Base-by-base conservation (phyloP, 2,329 filamentous ascomycete species). In the Knufia fluminis region DNA sequence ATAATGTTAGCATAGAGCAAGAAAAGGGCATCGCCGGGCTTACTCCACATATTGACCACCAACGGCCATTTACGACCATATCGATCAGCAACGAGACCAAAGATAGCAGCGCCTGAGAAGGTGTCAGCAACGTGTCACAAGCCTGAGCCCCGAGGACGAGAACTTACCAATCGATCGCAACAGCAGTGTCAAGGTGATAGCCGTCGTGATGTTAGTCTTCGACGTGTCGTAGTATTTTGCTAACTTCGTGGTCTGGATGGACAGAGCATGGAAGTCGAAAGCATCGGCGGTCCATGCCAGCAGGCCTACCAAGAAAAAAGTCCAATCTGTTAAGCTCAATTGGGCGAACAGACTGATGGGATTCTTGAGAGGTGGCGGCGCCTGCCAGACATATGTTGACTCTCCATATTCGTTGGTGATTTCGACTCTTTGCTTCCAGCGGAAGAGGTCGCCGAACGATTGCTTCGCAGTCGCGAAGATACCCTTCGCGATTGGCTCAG, bases 21-120 rank as follows among this genome's bases (percentile, higher is more conserved):
- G n/a, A n/a, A n/a, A n/a, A n/a, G n/a, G n/a, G n/a, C n/a, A n/a
- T n/a, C n/a, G n/a, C n/a, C n/a, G n/a, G n/a, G n/a, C n/a, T n/a
- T n/a, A n/a, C n/a, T n/a, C n/a, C n/a, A 71, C 79, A 90, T 85
- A 71, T 91, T 91, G 59, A 79, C 59, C 7, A 90, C 82, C 82
- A 90, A 86, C 39, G 86, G 85, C 82, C 84, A 87, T 68, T 90
- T 91, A 49, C 86, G 78, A 4, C 87, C 87, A 63, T 80, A 92
- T 56, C 80, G 80, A 66, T 94, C 87, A 56, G 85, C 83, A 1
- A 83, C 80, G 19, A 91, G 70, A 51, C 87, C 87, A 55, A 94
- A 92, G 61, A 78, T 61, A 17, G 83, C 82, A 3, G 86, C 86
- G 7, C 87, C 33, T 36, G 33, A 17, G n/a, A 12, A 4, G 7